Base-by-base conservation (phyloP, 768 basidiomycete species). In the Russula sp. region DNA sequence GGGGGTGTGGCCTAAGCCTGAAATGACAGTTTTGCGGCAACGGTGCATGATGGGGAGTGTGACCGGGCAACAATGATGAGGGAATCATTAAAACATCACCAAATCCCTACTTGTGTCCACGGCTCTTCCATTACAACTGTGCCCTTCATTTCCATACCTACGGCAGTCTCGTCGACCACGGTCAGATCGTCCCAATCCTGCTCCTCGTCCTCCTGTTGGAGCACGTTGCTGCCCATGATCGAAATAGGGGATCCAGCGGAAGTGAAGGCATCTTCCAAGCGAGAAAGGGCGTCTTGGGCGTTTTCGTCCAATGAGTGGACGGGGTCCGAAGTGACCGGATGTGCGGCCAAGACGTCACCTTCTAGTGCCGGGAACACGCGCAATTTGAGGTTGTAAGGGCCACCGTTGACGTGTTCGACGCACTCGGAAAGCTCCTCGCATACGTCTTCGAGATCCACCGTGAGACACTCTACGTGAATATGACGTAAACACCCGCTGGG, bases 371-470 rank as follows among this genome's bases (percentile, higher is more conserved):
- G 59, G 48, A 61, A 48, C 7, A 67, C 59, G 64, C 64, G 65
- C 42, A 67, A 56, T 48, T 62, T 58, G 57, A 67, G 60, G 50
- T 56, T 60, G 48, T 57, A 67, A 2, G 58, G 64, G 3, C 67
- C 67, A 6, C 60, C 52, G 30, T 60, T 59, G 64, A 66, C 67
- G 64, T 67, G 62, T 49, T 66, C 62, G 36, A 66, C 65, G 16
- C 61, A 66, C 56, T 58, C 65, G 56, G 62, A 64, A 14, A 66
- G 52, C 46, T 66, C 65, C 18, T 66, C 65, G 52, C 61, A 63
- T 26, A 66, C 65, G 65, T 66, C 67, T 61, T 67, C 67, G 24
- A 67, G 53, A 49, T 67, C 67, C 42, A 61, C 64, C 48, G 59
- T 34, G 44, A 67, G 67, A 57, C 65, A 67, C 60, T 67, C 59